Base-by-base conservation (phyloP, 768 basidiomycete species). In the Termitomyces sp. region DNA sequence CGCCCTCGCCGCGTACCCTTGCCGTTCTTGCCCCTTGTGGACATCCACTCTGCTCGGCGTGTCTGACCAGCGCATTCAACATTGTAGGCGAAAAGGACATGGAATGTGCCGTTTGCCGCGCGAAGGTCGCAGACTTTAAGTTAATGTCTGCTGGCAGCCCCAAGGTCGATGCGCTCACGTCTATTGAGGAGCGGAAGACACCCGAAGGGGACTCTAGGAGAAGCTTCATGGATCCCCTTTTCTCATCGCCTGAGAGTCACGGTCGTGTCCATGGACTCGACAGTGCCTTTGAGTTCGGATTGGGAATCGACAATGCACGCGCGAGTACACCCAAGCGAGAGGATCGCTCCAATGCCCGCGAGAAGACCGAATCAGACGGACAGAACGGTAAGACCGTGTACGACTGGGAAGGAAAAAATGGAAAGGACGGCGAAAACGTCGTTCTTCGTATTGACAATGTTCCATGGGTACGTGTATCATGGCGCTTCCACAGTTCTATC, bases 1-100 rank as follows among this genome's bases (percentile, higher is more conserved):
- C 71, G 38, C 62, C 68, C 38, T 60, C 68, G 27, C 73, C 73
- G 12, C 54, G 67, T 29, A 71, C 72, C 62, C 74, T 90, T 35
- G 90, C 86, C 1, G 75, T 89, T 56, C 78, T 94, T 18, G 77
- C 81, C 22, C 91, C 91, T 0, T 94, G 91, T 68, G 66, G 72
- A 6, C 91, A 94, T 66, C 78, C 86, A 1, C 73, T 93, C 1
- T 94, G 91, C 65, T 88, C 89, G 3, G 78, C 79, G 10, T 94
- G 91, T 64, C 76, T 94, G 52, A 94, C 91, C 1, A 91, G 89
- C 48, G 88, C 89, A 7, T 75, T 94, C 49, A 94, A 94, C 60
- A 93, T 93, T 49, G 91, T 92, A 16, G 91, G 91, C 7, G 91
- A 94, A 69, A 93, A 92, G 65, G 87, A 89, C 54, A 89, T 93